Percentiles rank a stretch among this genome's conserved stretches.
These are phyloP conservation scores for Melanogaster broomeanus DNA, from an alignment of 768 basidiomycete species.

Conservation along the genomic window DNA sequence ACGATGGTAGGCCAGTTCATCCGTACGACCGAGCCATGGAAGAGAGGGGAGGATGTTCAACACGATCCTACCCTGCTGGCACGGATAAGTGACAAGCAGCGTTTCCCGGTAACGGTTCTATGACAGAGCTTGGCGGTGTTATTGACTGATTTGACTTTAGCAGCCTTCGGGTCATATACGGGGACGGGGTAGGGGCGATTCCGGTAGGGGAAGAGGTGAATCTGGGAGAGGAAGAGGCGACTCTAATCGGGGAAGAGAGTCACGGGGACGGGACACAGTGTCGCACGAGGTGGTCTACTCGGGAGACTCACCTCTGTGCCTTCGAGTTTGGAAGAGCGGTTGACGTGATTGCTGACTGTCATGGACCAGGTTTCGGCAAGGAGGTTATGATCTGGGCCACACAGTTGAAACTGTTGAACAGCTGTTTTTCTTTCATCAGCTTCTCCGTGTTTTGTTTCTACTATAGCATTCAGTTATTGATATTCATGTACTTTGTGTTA, in stretches of 20 bases:
- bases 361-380: too few relatives aligned
- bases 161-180: slow-evolving; percentile 18
- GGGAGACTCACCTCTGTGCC: slow-evolving; percentile 14
- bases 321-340: slow-evolving; percentile 18
- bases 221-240: slow-evolving; percentile 15
- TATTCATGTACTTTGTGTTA: too few relatives aligned
- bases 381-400: too few relatives aligned
- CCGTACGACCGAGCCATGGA: slow-evolving; percentile 12
- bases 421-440: not conserved
- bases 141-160: not conserved
- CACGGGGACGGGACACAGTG: slow-evolving; percentile 23
- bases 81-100: slow-evolving; percentile 24
- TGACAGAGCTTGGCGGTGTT: not conserved
- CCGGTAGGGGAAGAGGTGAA: slow-evolving; percentile 20
- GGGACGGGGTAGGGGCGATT: slow-evolving; percentile 22
- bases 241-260: not conserved
- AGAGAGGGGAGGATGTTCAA: slow-evolving; percentile 12
- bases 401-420: too few relatives aligned
- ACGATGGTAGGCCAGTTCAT: slow-evolving; percentile 7
- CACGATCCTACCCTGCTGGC: slow-evolving; percentile 22
- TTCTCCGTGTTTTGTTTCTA: too few relatives aligned
- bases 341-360: slow-evolving; percentile 23
- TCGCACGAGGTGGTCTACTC: slow-evolving; percentile 19
- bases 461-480: too few relatives aligned
- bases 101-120: slow-evolving; percentile 18